phyloP scores from a whole-genome alignment of 2,329 filamentous ascomycete species.

The Stagonosporopsis cucurbitacearum region DNA sequence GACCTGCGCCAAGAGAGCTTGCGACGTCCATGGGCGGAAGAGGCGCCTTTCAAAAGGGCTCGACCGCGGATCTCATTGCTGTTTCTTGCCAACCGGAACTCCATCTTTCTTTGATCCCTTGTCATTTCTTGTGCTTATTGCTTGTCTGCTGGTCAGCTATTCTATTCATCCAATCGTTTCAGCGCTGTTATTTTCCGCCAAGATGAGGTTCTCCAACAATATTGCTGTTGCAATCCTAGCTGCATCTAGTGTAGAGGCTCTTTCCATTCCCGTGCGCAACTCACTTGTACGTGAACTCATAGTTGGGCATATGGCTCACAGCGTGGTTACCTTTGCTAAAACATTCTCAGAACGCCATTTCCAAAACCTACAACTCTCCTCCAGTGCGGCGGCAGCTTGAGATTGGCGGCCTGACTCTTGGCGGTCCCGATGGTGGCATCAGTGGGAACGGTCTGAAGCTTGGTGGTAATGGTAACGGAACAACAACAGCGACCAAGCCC shows the following conservation, averaged over 20 bases:
- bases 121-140: conserved; percentile 15
- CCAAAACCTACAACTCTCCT: conserved; percentile 9
- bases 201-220: conserved; percentile 33
- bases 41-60: conserved; percentile 19
- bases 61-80: neutral
- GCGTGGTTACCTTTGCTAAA: neutral
- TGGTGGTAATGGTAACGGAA: conserved; percentile 21
- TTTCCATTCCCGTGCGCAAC: conserved; percentile 25
- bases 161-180: neutral
- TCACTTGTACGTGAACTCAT: conserved; percentile 31
- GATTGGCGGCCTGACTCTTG: conserved; percentile 42
- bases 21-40: conserved; percentile 4
- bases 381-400: conserved; percentile 16
- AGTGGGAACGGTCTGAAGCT: conserved; percentile 31
- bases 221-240: conserved; percentile 30
- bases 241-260: conserved; percentile 30
- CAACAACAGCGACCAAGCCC: neutral
- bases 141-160: conserved; percentile 19
- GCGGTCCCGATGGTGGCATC: conserved; percentile 39
- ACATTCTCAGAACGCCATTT: conserved; percentile 2
- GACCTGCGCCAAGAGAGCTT: conserved; percentile 2
- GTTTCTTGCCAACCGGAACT: conserved; percentile 18
- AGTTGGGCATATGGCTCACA: too few species aligned
- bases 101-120: conserved; percentile 15
- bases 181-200: conserved; percentile 3